Conservation (phyloP, 768 basidiomycete genomes). For the Filobasidium wieringae region DNA sequence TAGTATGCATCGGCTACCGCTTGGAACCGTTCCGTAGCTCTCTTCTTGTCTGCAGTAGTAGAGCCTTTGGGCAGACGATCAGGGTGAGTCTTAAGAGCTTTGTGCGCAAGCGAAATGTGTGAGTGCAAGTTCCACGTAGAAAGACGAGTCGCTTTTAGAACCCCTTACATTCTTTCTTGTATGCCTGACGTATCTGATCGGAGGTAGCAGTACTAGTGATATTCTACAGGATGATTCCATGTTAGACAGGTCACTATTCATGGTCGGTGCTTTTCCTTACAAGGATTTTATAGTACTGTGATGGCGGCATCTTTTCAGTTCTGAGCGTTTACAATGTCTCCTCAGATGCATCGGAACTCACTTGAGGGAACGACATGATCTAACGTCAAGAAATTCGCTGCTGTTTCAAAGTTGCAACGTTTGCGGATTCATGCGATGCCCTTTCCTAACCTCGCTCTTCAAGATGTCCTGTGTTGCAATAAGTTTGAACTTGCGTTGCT, state of each 20-base stretch:
- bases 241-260: background rate
- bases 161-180: conserved; percentile 28
- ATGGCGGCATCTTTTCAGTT: background rate
- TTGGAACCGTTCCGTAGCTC: conserved; percentile 74
- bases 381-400: too few species aligned
- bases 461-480: too few species aligned
- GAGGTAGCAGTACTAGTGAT: conserved; percentile 4
- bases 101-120: background rate
- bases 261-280: background rate
- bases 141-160: background rate
- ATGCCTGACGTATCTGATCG: conserved; percentile 33
- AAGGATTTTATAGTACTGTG: conserved; percentile 9
- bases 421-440: too few species aligned
- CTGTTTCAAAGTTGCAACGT: too few species aligned
- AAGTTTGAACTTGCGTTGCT: too few species aligned
- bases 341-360: background rate
- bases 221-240: background rate
- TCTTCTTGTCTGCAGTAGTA: conserved; percentile 55
- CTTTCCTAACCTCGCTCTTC: too few species aligned
- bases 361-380: conserved; percentile 11
- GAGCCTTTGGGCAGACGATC: conserved; percentile 61
- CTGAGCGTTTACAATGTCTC: background rate
- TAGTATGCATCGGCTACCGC: conserved; percentile 84
- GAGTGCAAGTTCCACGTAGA: background rate
- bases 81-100: conserved; percentile 62